Base-by-base conservation (phyloP, 2,329 filamentous ascomycete genomes). In the Monilinia vaccinii-corymbosi region DNA sequence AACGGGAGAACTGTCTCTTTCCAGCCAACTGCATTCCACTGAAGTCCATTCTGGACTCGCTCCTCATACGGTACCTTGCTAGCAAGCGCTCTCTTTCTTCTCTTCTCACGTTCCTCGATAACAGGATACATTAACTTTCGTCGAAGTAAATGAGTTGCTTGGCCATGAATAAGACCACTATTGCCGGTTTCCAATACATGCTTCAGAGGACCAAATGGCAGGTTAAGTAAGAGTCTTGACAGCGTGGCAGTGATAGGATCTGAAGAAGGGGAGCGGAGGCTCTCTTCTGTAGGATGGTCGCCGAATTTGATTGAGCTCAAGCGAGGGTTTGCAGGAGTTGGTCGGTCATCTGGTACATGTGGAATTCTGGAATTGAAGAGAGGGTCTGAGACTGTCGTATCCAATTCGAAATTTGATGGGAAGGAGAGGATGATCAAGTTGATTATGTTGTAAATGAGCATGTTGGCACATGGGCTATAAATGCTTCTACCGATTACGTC, bases 301-400 rank as follows among this genome's bases (percentile, higher is more conserved):
- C 87, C 87, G 67, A 91, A 91, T 62, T 84, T 82, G 56, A 91
- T 89, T 63, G 78, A 80, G 62, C 79, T 81, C 13, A 88, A 75
- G 31, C 84, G 80, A 44, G 79, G 78, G 55, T 82, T 76, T 56
- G 71, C 67, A 23, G 75, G 69, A n/a, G 68, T 40, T 40, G 64
- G 60, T 6, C 63, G 63, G n/a, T 58, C 56, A 18, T 65, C 63
- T 32, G 61, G 60, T 21, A 74, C 52, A 25, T 64, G 65, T 2
- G 78, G 78, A 4, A 82, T 73, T 31, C 77, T 72, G 13, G 79
- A 78, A 51, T 76, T 74, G 31, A 80, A 77, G 23, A 74, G 69
- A 60, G 77, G 70, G 56, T 78, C 76, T 40, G 75, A 73, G 9
- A 74, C 79, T 56, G 74, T 72, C 5, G 75, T 73, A 66, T 88